Conservation (phyloP, 2,329 filamentous ascomycete genomes). For the Reticulascus tulasneorum region DNA sequence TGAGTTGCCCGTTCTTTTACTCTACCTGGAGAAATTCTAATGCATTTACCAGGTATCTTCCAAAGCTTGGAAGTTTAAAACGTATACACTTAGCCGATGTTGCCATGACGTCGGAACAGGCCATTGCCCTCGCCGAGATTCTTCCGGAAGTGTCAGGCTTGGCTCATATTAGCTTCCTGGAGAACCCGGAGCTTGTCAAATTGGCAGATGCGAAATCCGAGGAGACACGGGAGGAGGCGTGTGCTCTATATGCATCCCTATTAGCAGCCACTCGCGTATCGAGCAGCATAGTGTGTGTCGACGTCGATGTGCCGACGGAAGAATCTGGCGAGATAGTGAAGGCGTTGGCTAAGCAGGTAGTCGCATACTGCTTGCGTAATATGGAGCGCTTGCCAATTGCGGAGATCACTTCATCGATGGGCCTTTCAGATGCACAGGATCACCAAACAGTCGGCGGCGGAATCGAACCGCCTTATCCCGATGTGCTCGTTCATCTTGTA, state of each 20-base stretch:
- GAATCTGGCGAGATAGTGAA: slow-evolving; percentile 88
- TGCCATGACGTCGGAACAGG: slow-evolving; percentile 78
- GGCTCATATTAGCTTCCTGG: slow-evolving; percentile 81
- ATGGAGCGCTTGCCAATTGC: slow-evolving; percentile 74
- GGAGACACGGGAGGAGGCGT: slow-evolving; percentile 84
- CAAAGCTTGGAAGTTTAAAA: slow-evolving; percentile 72
- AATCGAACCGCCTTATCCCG: slow-evolving; percentile 56
- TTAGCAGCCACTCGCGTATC: slow-evolving; percentile 85
- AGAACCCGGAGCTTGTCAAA: slow-evolving; percentile 69
- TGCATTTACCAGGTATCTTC: slow-evolving; percentile 58
- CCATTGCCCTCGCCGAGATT: slow-evolving; percentile 85
- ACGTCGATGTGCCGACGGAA: slow-evolving; percentile 80
- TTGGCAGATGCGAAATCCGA: slow-evolving; percentile 75
- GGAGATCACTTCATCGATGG: slow-evolving; percentile 48
- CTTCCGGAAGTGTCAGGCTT: slow-evolving; percentile 77
- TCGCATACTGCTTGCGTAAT: slow-evolving; percentile 89
- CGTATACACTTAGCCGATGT: slow-evolving; percentile 85
- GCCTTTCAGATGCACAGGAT: slow-evolving; percentile 36
- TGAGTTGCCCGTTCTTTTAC: slow-evolving; percentile 36
- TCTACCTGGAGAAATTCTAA: neutral
- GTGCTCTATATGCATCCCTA: slow-evolving; percentile 86
- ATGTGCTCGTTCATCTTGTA: slow-evolving; percentile 82
- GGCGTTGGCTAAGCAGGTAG: slow-evolving; percentile 87
- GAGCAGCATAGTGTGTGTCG: slow-evolving; percentile 77
- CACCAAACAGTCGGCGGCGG: slow-evolving; percentile 25